Evolutionary conservation across 2,329 filamentous ascomycete genomes (phyloP).

Genomic region (Coccinonectria pachysandricola): DNA sequence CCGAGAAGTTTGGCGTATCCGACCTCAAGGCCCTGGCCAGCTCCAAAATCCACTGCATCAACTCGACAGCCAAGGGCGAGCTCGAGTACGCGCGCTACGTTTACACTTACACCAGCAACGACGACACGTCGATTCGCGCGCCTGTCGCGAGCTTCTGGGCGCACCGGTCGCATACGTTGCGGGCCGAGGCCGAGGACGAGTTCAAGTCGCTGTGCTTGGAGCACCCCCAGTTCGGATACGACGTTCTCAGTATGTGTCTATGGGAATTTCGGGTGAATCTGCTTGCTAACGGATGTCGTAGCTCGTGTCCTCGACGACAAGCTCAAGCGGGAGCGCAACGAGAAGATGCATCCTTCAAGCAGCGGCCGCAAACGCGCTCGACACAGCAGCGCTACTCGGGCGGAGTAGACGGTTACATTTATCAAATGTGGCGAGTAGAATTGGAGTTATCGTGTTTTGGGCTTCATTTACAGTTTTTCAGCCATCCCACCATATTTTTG

Average conservation of each 20-base stretch:
- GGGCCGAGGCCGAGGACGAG: constrained; percentile 76
- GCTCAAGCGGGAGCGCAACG: constrained; percentile 51
- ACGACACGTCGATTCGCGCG: constrained; percentile 64
- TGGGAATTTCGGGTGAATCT: fast-evolving
- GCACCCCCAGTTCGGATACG: constrained; percentile 85
- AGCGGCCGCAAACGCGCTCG: constrained; percentile 48
- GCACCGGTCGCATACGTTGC: constrained; percentile 65
- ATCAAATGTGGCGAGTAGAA: no score
- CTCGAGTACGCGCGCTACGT: constrained; percentile 87
- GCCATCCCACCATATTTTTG: no score
- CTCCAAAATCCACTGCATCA: constrained; percentile 85
- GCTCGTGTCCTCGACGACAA: constrained; percentile 56
- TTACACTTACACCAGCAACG: constrained; percentile 61
- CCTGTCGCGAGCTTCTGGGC: constrained; percentile 91
- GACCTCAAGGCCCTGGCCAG: constrained; percentile 67
- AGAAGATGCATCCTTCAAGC: constrained; percentile 44
- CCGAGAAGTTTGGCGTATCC: constrained; percentile 62
- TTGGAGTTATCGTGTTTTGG: no score
- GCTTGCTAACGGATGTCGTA: constrained; percentile 22
- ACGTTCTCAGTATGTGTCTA: constrained; percentile 62
- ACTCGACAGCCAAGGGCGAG: constrained; percentile 79
- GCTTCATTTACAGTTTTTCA: no score
- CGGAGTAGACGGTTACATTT: constrained; percentile 5
- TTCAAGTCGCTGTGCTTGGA: constrained; percentile 80
- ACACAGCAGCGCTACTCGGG: constrained; percentile 33